Evolutionary conservation across 1,284 basidiomycete species (phyloP), one percentile per base, ranked within the genome.

Genomic region (Gomphus bonarii): DNA sequence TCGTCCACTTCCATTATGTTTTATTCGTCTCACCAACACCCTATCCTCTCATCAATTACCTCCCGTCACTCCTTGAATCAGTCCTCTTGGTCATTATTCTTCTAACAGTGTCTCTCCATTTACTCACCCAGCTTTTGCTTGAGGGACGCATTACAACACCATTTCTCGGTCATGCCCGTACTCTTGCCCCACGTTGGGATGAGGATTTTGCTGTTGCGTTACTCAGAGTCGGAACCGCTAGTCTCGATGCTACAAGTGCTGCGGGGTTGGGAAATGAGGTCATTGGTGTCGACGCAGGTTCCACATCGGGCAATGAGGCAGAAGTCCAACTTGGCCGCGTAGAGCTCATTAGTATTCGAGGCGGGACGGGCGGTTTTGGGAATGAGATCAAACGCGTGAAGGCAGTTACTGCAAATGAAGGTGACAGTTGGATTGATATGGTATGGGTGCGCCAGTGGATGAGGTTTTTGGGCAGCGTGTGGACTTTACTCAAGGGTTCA

Each of bases 221-320:
- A 35, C 72, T 88, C 52, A 78, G 86, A 22, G 72, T 87, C 16
- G 84, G 85, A 8, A 84, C 83, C 0, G 85, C 84, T 2, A 85
- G 83, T 63, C 70, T 89, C 51, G 85, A 88, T 65, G 82, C 82
- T 0, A 87, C 85, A 0, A 80, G 79, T 54, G 74, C 85, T 18
- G 75, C 80, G 18, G 87, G 86, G 1, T 75, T 85, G 64, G 82
- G 83, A 1, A 87, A 89, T 63, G 85, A 89, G 67, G 80, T 88
- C 20, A 78, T 78, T 18, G 71, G 75, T 1, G 72, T 87, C 36
- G 63, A 72, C 47, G 69, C 73, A 28, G 61, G 70, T 54, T 68
- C 63, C 52, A 62, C 67, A 3, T 49, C 67, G n/a, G 46, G 64
- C 25, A 65, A 70, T 33, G 63, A 62, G 30, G 67, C 68, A 22